phyloP scores from a whole-genome alignment of 1,139 yeast genomes.

The Taiozyma onychis region DNA sequence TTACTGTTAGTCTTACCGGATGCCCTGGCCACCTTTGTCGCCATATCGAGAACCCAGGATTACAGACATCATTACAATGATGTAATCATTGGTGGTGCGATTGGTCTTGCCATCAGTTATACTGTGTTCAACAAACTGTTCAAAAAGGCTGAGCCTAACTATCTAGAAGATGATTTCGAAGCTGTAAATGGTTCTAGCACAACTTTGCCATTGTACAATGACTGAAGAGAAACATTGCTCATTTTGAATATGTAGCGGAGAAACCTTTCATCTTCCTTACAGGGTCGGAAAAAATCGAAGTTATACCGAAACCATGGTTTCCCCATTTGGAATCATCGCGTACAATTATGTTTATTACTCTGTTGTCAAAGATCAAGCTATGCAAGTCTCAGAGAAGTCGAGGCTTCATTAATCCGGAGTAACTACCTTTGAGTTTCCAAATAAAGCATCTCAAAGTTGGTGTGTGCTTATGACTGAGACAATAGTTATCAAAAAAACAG shows the following conservation, averaged over 20 bases:
- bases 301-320: too few relatives aligned
- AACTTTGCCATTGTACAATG: neutral
- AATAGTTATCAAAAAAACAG: too few relatives aligned
- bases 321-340: too few relatives aligned
- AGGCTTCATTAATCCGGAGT: too few relatives aligned
- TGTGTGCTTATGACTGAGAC: too few relatives aligned
- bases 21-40: constrained; percentile 44
- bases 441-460: too few relatives aligned
- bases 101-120: constrained; percentile 47
- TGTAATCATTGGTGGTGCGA: constrained; percentile 48
- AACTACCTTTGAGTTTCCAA: too few relatives aligned
- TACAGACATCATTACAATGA: constrained; percentile 75
- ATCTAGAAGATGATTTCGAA: constrained; percentile 6
- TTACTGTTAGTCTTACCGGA: constrained; percentile 30
- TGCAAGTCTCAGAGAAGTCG: too few relatives aligned
- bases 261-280: neutral
- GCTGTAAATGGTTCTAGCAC: neutral
- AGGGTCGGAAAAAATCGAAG: neutral
- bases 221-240: neutral
- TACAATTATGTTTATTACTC: neutral
- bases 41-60: constrained; percentile 62
- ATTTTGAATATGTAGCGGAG: neutral
- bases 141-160: constrained; percentile 16
- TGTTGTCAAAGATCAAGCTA: too few relatives aligned
- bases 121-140: constrained; percentile 42